Percentiles rank a stretch among this genome's conserved stretches.
Conservation (phyloP, 2,329 filamentous ascomycete genomes). For the Sporothrix mexicana region DNA sequence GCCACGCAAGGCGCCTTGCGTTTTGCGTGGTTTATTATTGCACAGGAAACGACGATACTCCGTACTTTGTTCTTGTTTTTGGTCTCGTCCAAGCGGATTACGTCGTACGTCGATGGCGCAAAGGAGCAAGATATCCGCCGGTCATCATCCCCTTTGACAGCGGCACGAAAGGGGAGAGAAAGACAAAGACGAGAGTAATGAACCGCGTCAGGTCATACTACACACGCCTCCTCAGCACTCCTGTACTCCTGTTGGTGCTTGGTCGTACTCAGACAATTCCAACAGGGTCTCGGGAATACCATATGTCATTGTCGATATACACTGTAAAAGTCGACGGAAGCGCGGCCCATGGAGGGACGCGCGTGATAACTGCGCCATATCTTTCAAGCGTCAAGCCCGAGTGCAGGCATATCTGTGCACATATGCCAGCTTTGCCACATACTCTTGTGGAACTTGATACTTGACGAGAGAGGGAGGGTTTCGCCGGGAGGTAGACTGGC, state of each 20-base stretch:
- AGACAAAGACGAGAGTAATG: background rate
- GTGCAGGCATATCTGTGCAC: slow-evolving; percentile 1
- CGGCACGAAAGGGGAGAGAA: background rate
- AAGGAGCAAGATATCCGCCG: slow-evolving; percentile 2
- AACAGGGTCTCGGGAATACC: slow-evolving; percentile 4
- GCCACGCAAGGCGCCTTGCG: slow-evolving; percentile 5
- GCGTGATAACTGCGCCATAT: slow-evolving; percentile 1
- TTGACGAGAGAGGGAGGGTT: background rate
- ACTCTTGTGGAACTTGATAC: background rate
- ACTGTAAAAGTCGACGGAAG: background rate
- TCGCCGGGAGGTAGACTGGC: slow-evolving; percentile 15
- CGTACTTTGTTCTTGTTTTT: no score
- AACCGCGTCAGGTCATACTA: background rate
- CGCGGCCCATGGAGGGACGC: slow-evolving; percentile 12
- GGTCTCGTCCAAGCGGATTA: background rate
- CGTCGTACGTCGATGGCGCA: background rate
- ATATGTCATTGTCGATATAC: no score
- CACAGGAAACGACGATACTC: background rate
- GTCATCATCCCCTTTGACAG: slow-evolving; percentile 13
- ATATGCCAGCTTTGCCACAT: background rate
- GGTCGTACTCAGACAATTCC: background rate
- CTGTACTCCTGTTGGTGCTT: background rate
- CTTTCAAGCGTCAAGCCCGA: background rate
- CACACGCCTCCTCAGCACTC: background rate
- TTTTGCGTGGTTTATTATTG: slow-evolving; percentile 1